A percentile compares a stretch with the other conserved stretches of the same genome.
Evolutionary conservation across 1,284 basidiomycete genomes (phyloP).

Genomic region (Fomitopsis palustris): DNA sequence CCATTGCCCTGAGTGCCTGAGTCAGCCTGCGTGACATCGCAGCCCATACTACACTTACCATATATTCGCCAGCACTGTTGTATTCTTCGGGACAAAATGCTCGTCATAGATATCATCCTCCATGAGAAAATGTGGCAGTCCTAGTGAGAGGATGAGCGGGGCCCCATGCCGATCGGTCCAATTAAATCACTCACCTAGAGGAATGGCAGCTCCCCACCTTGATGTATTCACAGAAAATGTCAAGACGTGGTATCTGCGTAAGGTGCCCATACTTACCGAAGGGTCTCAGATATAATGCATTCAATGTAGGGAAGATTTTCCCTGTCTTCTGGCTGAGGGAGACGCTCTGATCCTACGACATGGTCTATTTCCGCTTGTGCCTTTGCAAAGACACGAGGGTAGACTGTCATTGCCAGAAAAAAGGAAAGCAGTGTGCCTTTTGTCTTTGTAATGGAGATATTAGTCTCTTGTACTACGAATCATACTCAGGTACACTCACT

Average conservation of each 20-base stretch:
- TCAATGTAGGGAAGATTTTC: constrained; percentile 34
- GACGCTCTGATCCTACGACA: constrained; percentile 29
- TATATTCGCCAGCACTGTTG: constrained; percentile 12
- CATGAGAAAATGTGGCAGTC: constrained; percentile 7
- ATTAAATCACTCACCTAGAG: neutral
- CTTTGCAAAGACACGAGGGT: constrained; percentile 34
- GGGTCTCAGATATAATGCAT: neutral
- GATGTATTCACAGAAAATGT: neutral
- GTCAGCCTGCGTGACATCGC: neutral
- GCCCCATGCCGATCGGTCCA: neutral
- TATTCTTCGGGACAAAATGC: constrained; percentile 11
- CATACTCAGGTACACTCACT: neutral
- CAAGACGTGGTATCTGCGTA: neutral
- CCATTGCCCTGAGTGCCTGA: constrained; percentile 9
- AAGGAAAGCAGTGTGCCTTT: constrained; percentile 10
- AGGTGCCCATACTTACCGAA: neutral
- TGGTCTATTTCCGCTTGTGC: constrained; percentile 39
- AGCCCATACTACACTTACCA: neutral
- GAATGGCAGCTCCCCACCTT: neutral
- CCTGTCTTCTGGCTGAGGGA: constrained; percentile 35
- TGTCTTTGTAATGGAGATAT: too few relatives aligned
- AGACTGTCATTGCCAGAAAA: constrained; percentile 33
- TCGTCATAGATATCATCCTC: constrained; percentile 15
- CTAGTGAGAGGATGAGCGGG: neutral
- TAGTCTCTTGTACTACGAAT: too few relatives aligned